Evolutionary conservation across 164 flowering plant species (phyloP).

Genomic region (Aristolochia contorta): DNA sequence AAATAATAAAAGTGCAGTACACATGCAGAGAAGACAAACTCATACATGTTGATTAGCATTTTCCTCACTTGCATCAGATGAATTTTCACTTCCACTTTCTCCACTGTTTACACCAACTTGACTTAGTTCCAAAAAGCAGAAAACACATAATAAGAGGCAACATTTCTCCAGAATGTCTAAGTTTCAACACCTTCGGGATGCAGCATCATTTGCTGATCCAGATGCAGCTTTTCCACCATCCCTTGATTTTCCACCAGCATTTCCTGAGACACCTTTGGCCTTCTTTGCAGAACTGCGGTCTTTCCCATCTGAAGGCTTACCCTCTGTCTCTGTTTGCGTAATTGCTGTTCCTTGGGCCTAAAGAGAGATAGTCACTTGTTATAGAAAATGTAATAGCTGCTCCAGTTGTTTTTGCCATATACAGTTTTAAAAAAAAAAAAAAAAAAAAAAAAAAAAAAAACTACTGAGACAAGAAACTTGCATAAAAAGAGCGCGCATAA

Average conservation of each 20-base stretch:
- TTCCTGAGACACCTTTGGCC: conserved; percentile 49
- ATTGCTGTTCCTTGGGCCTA: conserved; percentile 44
- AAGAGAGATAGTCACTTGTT: background rate
- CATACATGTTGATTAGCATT: conserved; percentile 48
- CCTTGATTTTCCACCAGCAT: conserved; percentile 39
- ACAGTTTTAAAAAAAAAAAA: no score
- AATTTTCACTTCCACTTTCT: conserved; percentile 76
- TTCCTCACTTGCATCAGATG: conserved; percentile 71
- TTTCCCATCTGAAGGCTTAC: conserved; percentile 43
- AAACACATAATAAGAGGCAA: background rate
- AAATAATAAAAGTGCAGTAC: background rate
- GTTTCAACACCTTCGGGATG: conserved; percentile 56
- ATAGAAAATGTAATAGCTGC: background rate
- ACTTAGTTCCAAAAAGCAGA: background rate
- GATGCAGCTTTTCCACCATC: conserved; percentile 65
- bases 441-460: no score
- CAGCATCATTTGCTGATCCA: conserved; percentile 85
- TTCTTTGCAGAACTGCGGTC: conserved; percentile 47
- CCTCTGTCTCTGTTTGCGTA: conserved; percentile 38
- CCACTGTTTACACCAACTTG: conserved; percentile 31
- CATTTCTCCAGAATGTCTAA: background rate
- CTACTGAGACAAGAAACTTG: background rate
- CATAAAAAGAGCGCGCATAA: background rate
- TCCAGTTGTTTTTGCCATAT: background rate
- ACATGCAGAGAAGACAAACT: background rate